Base-by-base conservation (phyloP, 208 protist genomes). In the Trichomonas vaginalis region DNA sequence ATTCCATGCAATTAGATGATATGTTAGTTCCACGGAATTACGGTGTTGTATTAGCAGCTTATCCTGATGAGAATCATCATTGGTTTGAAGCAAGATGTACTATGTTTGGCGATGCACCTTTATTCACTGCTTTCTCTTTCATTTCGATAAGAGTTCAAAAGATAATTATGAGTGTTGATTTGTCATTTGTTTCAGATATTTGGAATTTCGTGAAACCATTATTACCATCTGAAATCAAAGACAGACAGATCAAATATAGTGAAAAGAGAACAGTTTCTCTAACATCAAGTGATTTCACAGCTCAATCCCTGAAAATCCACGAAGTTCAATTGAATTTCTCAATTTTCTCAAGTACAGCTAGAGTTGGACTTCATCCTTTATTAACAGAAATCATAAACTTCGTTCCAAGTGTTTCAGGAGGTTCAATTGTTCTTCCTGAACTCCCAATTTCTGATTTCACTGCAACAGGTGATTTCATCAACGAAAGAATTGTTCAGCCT, bases 131-230 rank as follows among this genome's bases (percentile, higher is more conserved):
- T n/a, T 88, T 45, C 17, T 10, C 2, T 17, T 45, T n/a, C 40
- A 47, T 88, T n/a, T 45, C 35, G 8, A 9, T 88, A 10, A 47
- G 17, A 47, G 17, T 88, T 45, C 40, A 88, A 47, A 35, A 35
- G 47, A 88, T 88, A 10, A n/a, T 47, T 37, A 27, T 88, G 40
- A 47, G 17, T 42, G 82, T 47, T 47, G 82, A 88, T 32, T 47
- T 88, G 8, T 88, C 82, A n/a, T 88, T 88, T 21, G 40, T 88
- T 88, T 88, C 82, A n/a, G 82, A 88, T 88, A 88, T 88, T 10
- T 83, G 56, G 56, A 70, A 70, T 27, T 70, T 70, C 56, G n/a
- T 70, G 21, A 70, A 70, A 32, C 56, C 56, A 70, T 70, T 70
- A 27, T 32, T 70, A 27, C 21, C 17, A 27, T 70, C 56, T 32